Base-by-base conservation (phyloP, 73 alveolate genomes). In the Tetrahymena elliotti region DNA sequence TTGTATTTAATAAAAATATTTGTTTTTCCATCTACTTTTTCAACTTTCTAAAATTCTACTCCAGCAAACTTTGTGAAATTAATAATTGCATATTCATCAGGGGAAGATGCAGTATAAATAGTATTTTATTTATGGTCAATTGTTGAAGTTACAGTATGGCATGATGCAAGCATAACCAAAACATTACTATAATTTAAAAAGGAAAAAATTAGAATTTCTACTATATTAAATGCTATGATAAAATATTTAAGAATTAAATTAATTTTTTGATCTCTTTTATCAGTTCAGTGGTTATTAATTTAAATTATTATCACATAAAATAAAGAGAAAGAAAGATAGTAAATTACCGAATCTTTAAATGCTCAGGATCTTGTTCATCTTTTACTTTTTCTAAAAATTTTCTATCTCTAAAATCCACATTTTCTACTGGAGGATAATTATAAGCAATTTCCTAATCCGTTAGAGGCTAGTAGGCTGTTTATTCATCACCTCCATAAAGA, bases 11-110 rank as follows among this genome's bases (percentile, higher is more conserved):
- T 95, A 84, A 82, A 97, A 96, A 95, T 39, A 84, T 94, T 93
- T 95, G 95, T 97, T 37, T 98, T 98, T 92, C 96, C 96, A 94
- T 97, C 97, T 39, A 97, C 97, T 84, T 98, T 95, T 53, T 98
- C 99, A 40, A 99, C 97, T 41, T 98, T 98, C 33, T 39, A 96
- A 95, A 97, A 99, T 54, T 93, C 95, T 84, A 94, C 84, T 1
- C 99, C 99, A 53, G 97, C 97, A 93, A 95, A 95, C 94, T 97
- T 97, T 31, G 99, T 99, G 33, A 98, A 97, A 93, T 99, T 98
- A 83, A 98, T 98, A 94, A 99, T 96, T 53, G 99, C 99, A 35
- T 98, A 96, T 96, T 99, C 99, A 98, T 99, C 99, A 41, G 99
- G 99, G 24, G 99, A 98, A 10, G 99, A 97, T 22, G 99, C 98